phyloP scores from a whole-genome alignment of 1,139 yeast genomes.

The Saccharomycopsis hybrid region DNA sequence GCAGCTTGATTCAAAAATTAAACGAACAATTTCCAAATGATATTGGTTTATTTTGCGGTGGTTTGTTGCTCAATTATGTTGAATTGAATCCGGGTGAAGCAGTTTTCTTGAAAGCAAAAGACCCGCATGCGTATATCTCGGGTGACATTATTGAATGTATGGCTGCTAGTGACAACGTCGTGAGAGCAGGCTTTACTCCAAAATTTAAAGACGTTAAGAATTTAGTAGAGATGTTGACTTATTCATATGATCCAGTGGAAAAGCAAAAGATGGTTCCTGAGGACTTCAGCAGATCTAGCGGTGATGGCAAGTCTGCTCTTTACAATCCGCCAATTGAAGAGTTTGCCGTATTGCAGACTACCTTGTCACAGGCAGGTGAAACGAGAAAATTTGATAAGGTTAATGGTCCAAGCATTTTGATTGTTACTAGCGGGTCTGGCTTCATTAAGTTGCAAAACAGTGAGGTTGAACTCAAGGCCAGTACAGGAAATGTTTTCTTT shows the following conservation, averaged over 20 bases:
- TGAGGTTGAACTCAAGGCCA: conserved; percentile 41
- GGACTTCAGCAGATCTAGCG: conserved; percentile 54
- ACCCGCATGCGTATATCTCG: conserved; percentile 93
- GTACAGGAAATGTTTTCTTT: conserved; percentile 84
- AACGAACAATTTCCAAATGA: conserved; percentile 88
- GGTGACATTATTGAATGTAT: conserved; percentile 98
- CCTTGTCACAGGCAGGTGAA: conserved; percentile 42
- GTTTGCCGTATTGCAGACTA: conserved; percentile 82
- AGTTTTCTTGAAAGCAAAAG: conserved; percentile 92
- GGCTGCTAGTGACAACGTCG: conserved; percentile 98
- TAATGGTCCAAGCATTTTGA: conserved; percentile 83
- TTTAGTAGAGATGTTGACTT: conserved; percentile 86
- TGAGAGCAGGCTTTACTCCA: conserved; percentile 97
- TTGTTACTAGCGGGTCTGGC: conserved; percentile 80
- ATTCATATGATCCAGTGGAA: conserved; percentile 79
- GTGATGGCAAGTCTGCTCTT: conserved; percentile 59
- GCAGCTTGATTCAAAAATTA: conserved; percentile 67
- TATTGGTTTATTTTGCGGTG: conserved; percentile 93
- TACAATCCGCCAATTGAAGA: conserved; percentile 97
- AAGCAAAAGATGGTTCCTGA: conserved; percentile 84
- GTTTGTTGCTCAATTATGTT: conserved; percentile 85
- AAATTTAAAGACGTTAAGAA: conserved; percentile 92
- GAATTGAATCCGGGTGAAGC: conserved; percentile 86
- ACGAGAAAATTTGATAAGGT: conserved; percentile 47
- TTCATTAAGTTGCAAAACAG: too few relatives aligned